Evolutionary conservation across 2,329 filamentous ascomycete genomes (phyloP).

Genomic region (Fusarium miscanthi): DNA sequence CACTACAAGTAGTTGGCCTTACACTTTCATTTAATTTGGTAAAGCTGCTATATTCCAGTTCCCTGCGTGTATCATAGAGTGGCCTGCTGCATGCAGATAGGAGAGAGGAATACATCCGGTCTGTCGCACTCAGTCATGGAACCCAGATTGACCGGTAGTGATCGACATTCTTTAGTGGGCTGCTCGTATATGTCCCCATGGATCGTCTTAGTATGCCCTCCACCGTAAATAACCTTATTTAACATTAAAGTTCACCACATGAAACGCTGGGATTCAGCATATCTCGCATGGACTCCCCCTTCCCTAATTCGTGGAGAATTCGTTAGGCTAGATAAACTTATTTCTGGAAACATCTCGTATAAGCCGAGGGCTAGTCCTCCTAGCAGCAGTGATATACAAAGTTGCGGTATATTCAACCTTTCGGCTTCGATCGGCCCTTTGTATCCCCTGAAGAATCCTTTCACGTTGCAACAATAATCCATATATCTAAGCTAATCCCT

Average conservation of each 20-base stretch:
- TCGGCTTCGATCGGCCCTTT: not conserved
- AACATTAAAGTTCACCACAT: not conserved
- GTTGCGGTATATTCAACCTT: not conserved
- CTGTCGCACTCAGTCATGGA: not conserved
- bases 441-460: fast-evolving
- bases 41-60: not conserved
- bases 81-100: no score
- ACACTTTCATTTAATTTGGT: fast-evolving
- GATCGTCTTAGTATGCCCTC: not conserved
- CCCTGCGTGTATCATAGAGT: no score
- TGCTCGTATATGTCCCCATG: not conserved
- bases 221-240: not conserved
- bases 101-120: not conserved
- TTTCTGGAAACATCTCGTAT: not conserved
- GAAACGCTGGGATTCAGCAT: not conserved
- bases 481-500: not conserved
- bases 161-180: no score
- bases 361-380: not conserved
- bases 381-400: not conserved
- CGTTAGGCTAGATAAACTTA: not conserved
- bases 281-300: not conserved
- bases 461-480: fast-evolving
- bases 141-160: not conserved
- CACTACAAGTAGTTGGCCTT: fast-evolving
- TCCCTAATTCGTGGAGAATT: not conserved